Percentiles rank a stretch among this genome's conserved stretches.
phyloP scores from a whole-genome alignment of 2,329 filamentous ascomycete species.

The Calonectria pseudoturangicola region DNA sequence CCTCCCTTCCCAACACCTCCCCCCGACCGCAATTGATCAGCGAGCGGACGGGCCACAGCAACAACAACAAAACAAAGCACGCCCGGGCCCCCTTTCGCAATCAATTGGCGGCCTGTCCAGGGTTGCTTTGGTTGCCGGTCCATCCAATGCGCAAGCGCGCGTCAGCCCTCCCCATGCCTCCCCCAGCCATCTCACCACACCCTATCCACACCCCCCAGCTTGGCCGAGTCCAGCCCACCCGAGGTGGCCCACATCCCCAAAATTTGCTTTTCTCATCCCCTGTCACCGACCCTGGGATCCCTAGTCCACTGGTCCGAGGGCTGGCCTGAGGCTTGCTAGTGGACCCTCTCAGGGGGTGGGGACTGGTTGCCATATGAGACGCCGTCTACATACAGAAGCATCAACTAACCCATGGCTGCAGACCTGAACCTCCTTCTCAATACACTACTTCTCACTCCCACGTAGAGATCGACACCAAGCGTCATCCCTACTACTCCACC shows the following conservation, averaged over 20 bases:
- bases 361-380: constrained; percentile 57
- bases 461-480: constrained; percentile 77
- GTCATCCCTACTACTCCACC: constrained; percentile 68
- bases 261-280: constrained; percentile 52
- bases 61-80: constrained; percentile 40
- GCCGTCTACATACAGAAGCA: constrained; percentile 56
- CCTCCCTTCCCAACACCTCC: neutral
- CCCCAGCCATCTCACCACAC: constrained; percentile 51
- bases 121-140: constrained; percentile 43
- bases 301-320: constrained; percentile 52
- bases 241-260: constrained; percentile 47
- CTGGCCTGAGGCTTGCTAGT: constrained; percentile 49
- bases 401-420: constrained; percentile 57
- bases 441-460: constrained; percentile 76
- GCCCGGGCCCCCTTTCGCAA: constrained; percentile 36
- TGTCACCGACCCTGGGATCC: constrained; percentile 45
- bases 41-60: constrained; percentile 36
- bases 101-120: constrained; percentile 45
- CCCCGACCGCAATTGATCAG: constrained; percentile 39
- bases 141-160: constrained; percentile 51
- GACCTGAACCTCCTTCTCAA: constrained; percentile 62
- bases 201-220: constrained; percentile 32
- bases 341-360: constrained; percentile 52
- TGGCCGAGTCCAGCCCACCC: constrained; percentile 50
- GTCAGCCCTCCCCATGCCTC: constrained; percentile 43